phyloP scores from a whole-genome alignment of 495 filamentous ascomycete species.

The Antarctomyces pellizariae region DNA sequence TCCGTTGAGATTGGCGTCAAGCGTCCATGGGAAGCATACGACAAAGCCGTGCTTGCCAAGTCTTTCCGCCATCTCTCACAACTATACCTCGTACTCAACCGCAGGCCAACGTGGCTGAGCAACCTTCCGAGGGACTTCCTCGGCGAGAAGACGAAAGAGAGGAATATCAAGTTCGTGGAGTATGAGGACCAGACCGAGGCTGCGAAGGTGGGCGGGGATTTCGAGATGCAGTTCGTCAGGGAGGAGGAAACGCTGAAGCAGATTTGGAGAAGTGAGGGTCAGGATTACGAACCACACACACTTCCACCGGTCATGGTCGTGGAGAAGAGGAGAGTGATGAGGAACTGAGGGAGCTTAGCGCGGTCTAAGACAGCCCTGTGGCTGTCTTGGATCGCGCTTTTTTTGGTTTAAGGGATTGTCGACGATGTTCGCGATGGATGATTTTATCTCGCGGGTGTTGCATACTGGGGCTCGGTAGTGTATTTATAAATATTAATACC shows the following conservation, averaged over 20 bases:
- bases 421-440: too few species aligned
- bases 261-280: constrained; percentile 5
- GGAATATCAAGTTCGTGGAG: background rate
- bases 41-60: constrained; percentile 22
- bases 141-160: background rate
- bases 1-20: constrained; percentile 21
- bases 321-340: background rate
- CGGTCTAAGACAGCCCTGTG: too few species aligned
- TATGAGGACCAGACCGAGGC: constrained; percentile 4
- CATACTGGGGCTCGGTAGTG: too few species aligned
- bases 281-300: constrained; percentile 5
- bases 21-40: constrained; percentile 28
- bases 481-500: too few species aligned
- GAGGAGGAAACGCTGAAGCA: constrained; percentile 7
- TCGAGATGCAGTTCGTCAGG: constrained; percentile 4
- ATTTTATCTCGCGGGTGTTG: too few species aligned
- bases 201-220: constrained; percentile 3
- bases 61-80: constrained; percentile 19
- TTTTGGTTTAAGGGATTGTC: too few species aligned
- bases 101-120: too few species aligned
- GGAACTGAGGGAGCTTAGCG: too few species aligned
- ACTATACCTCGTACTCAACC: constrained; percentile 18
- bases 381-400: too few species aligned
- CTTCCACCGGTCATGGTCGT: constrained; percentile 5
- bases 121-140: background rate